Evolutionary conservation across 306 rosid species (phyloP), one percentile per base, ranked within the genome.

Genomic region (Vigna hirtella): DNA sequence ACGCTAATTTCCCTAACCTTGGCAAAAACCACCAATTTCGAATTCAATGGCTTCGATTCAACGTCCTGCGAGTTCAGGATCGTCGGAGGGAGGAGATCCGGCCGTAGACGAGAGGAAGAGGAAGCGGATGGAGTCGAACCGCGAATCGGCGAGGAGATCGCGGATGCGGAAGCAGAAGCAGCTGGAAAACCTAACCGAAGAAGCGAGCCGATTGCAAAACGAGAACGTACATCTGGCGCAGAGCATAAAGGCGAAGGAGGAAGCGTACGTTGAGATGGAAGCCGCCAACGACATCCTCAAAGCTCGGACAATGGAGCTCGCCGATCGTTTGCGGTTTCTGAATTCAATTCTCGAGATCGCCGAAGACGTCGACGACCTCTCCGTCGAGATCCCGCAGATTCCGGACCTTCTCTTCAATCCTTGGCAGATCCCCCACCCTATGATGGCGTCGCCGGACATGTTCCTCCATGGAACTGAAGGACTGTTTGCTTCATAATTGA

Each of bases 121-220:
- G 83, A 96, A 96, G 91, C 80, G 98, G 82, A 93, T 93, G 99
- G 72, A 75, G 40, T 96, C 99, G 15, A 96, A 96, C 78, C 87
- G 98, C 9, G 97, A 96, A 76, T 96, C 99, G 3, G 99, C 99
- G 0, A 73, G 96, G 78, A 87, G 99, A 1, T 96, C 99, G 10
- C 78, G 99, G 47, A 85, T 91, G 94, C 90, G 81, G 85, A 96
- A 96, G 87, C 99, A 96, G 93, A 90, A 90, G 84, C 99, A 79
- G 53, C 1, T 96, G 36, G 97, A 88, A 76, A 97, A 91, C 36
- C 83, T 96, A 58, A 77, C 90, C 1, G 72, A 67, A 12, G 99
- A 93, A 74, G 17, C 61, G 13, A 81, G 81, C 32, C 80, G 85
- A 13, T 74, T 96, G 58, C 78, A 88, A 53, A 72, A 24, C 9